Evolutionary conservation across 805 yeast species (phyloP), one percentile per base, ranked within the genome.

Genomic region (Scheffersomyces coipomensis): DNA sequence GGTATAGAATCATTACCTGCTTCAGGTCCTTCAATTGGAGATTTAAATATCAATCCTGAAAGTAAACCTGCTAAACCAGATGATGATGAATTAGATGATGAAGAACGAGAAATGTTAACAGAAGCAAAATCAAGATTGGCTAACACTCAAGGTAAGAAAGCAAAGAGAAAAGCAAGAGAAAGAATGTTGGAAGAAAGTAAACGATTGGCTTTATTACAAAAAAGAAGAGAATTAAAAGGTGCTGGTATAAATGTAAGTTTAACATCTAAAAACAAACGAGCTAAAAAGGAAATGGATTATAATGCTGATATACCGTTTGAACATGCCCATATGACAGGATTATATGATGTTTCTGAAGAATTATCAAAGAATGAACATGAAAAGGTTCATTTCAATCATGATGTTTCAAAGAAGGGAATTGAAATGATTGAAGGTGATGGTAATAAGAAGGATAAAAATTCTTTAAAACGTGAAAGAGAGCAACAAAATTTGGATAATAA

Each of bases 121-220:
- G 99, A 93, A 56, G 99, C 99, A 1, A 76, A 84, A 34, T 96
- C 97, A 1, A 76, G 99, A 49, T 66, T 91, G 46, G 87, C 95
- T 10, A 90, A 88, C 52, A 89, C 97, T 0, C 88, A 85, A 58
- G 99, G 98, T 43, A 89, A 90, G 49, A 91, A 91, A 60, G 97
- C 97, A 0, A 87, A 90, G 42, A 65, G 98, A 42, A 88, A 90
- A 55, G 87, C 83, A 2, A 70, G 97, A 41, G 98, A 91, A 56
- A 68, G 93, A 36, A 74, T 86, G 76, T 64, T 88, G 33, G 86
- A 82, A 35, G 95, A 89, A 53, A 85, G 88, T 42, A 75, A 80
- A 49, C 64, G 95, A 23, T 71, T 88, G 17, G 86, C 96, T 0
- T 64, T 82, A 41, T 55, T 91, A 10, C 95, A 89, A 49, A 85